phyloP scores from a whole-genome alignment of 345 rosid genomes.

The Eucalyptus victrix region DNA sequence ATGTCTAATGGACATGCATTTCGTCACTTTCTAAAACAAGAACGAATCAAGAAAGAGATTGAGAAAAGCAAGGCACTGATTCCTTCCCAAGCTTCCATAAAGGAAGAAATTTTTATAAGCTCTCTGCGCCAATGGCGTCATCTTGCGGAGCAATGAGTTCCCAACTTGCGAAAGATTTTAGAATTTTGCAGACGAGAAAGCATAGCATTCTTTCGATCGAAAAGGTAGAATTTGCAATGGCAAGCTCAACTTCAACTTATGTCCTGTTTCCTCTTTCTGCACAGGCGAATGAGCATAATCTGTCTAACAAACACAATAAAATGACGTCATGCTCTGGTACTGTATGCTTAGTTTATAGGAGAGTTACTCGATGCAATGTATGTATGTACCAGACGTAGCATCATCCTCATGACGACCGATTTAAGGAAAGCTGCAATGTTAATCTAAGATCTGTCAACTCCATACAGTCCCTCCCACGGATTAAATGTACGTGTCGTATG shows the following conservation, averaged over 20 bases:
- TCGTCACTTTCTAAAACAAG: neutral
- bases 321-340: neutral
- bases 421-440: neutral
- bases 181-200: neutral
- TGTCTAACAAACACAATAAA: neutral
- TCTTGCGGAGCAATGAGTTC: neutral
- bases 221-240: neutral
- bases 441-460: neutral
- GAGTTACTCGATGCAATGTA: neutral
- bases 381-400: neutral
- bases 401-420: neutral
- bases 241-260: neutral
- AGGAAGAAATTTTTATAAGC: neutral
- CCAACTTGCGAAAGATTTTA: neutral
- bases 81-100: neutral
- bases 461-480: neutral
- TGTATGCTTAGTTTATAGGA: neutral
- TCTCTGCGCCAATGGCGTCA: neutral
- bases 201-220: neutral
- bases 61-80: neutral
- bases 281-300: neutral
- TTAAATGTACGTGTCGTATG: neutral
- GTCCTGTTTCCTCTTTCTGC: neutral
- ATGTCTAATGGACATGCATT: neutral
- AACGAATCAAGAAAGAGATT: neutral